Conservation (phyloP, 2,329 filamentous ascomycete genomes). For the Nakataea oryzae region DNA sequence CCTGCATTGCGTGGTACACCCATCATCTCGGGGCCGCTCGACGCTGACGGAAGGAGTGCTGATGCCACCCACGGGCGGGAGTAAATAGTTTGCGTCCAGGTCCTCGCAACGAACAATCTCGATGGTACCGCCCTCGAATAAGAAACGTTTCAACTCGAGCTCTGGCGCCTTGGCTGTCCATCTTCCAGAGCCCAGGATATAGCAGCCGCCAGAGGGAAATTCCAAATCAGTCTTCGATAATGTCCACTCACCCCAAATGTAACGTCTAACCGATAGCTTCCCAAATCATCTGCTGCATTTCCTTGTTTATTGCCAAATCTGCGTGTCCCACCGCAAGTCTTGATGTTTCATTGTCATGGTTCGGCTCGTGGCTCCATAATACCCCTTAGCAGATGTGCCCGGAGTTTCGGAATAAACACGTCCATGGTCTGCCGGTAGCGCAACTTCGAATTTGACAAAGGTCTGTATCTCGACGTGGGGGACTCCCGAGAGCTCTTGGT, state of each 20-base stretch:
- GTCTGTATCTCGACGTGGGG: slow-evolving; percentile 16
- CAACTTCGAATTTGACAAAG: slow-evolving; percentile 38
- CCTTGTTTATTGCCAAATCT: background rate
- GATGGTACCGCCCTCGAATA: slow-evolving; percentile 38
- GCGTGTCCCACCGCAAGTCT: background rate
- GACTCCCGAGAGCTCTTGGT: slow-evolving; percentile 12
- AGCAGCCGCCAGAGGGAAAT: slow-evolving; percentile 48
- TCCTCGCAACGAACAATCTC: slow-evolving; percentile 39
- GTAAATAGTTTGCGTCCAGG: slow-evolving; percentile 35
- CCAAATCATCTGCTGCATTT: slow-evolving; percentile 15
- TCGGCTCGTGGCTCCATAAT: background rate
- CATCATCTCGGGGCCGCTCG: slow-evolving; percentile 22
- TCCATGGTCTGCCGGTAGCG: slow-evolving; percentile 49
- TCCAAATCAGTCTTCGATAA: slow-evolving; percentile 46
- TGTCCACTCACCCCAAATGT: slow-evolving; percentile 38
- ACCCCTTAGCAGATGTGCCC: background rate
- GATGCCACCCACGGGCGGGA: slow-evolving; percentile 46
- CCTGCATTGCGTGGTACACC: slow-evolving; percentile 1
- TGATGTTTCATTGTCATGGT: background rate
- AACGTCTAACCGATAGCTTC: slow-evolving; percentile 36
- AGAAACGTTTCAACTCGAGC: slow-evolving; percentile 38
- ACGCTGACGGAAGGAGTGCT: slow-evolving; percentile 51
- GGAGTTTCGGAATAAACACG: slow-evolving; percentile 26
- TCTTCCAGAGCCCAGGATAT: slow-evolving; percentile 51
- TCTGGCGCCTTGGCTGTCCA: slow-evolving; percentile 42